Evolutionary conservation across 2,329 filamentous ascomycete genomes (phyloP).

Genomic region (Colletotrichum salicis): DNA sequence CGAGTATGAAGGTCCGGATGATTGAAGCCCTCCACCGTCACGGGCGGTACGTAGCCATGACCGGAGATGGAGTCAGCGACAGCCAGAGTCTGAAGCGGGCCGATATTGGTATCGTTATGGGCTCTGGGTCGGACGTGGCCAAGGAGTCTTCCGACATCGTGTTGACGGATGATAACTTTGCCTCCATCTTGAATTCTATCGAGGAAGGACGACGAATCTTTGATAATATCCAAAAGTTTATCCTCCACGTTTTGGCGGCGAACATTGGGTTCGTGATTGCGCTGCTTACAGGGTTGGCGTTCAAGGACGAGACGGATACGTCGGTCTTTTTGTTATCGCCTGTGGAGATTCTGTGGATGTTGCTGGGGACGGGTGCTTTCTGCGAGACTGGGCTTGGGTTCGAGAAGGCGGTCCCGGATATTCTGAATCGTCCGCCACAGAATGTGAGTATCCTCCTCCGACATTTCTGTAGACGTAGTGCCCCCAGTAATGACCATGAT

Average conservation of each 20-base stretch:
- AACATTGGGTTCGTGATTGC: slow-evolving; percentile 73
- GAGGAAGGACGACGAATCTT: slow-evolving; percentile 74
- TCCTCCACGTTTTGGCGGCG: slow-evolving; percentile 68
- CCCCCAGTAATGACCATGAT: no score
- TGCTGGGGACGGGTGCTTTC: slow-evolving; percentile 71
- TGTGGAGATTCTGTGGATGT: slow-evolving; percentile 74
- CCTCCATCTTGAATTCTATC: slow-evolving; percentile 71
- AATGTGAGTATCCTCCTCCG: no score
- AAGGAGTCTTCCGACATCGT: slow-evolving; percentile 72
- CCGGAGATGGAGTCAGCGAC: slow-evolving; percentile 74
- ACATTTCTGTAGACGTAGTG: no score
- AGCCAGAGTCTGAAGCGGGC: slow-evolving; percentile 70
- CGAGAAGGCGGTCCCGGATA: slow-evolving; percentile 70
- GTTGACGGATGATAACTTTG: slow-evolving; percentile 74
- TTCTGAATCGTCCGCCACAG: slow-evolving; percentile 69
- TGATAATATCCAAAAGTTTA: slow-evolving; percentile 74
- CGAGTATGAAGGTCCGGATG: slow-evolving; percentile 71
- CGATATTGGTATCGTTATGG: slow-evolving; percentile 76
- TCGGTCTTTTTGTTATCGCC: slow-evolving; percentile 75
- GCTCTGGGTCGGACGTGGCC: slow-evolving; percentile 71
- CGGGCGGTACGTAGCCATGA: slow-evolving; percentile 70
- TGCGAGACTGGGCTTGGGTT: slow-evolving; percentile 77
- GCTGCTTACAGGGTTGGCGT: slow-evolving; percentile 71
- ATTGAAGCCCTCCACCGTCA: slow-evolving; percentile 75
- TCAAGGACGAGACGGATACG: slow-evolving; percentile 68